A percentile compares a stretch with the other conserved stretches of the same genome.
Conservation (phyloP, 768 basidiomycete genomes). For the Tricholoma flavovirens region DNA sequence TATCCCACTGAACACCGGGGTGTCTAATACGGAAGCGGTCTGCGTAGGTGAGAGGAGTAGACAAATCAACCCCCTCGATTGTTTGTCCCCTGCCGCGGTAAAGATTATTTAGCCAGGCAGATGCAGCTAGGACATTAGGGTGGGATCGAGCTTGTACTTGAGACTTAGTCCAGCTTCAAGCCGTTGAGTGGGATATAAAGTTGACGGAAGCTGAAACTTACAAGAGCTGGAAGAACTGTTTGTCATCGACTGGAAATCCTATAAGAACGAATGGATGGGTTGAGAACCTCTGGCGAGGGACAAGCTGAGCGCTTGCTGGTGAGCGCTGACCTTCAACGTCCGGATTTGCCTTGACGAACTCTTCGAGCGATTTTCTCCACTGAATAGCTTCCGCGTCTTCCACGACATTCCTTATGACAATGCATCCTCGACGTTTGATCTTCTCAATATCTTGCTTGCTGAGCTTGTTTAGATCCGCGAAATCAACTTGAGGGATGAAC, state of each 20-base stretch:
- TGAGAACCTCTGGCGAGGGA: not conserved
- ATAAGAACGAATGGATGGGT: not conserved
- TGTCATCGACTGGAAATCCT: slow-evolving; percentile 54
- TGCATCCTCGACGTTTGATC: slow-evolving; percentile 50
- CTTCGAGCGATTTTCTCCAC: slow-evolving; percentile 54
- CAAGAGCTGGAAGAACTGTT: slow-evolving; percentile 75
- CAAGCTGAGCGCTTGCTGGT: no score
- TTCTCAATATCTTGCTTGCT: slow-evolving; percentile 37
- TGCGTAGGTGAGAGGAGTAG: slow-evolving; percentile 61
- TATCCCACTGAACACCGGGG: slow-evolving; percentile 52
- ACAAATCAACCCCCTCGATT: slow-evolving; percentile 52
- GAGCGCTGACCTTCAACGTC: slow-evolving; percentile 41
- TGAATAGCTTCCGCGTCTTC: slow-evolving; percentile 45
- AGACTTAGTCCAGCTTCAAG: slow-evolving; percentile 34
- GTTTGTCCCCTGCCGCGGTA: slow-evolving; percentile 41
- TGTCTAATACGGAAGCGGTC: slow-evolving; percentile 72
- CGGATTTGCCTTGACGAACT: slow-evolving; percentile 55
- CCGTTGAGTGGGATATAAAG: not conserved
- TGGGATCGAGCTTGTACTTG: slow-evolving; percentile 69
- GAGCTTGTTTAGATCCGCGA: slow-evolving; percentile 45
- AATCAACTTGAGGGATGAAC: slow-evolving; percentile 61
- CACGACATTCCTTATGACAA: slow-evolving; percentile 60
- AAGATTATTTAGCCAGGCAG: slow-evolving; percentile 59
- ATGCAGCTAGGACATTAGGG: slow-evolving; percentile 54
- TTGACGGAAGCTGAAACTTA: slow-evolving; percentile 23